Evolutionary conservation across 139 green algal species (phyloP).

Genomic region (Gonium pectorale): DNA sequence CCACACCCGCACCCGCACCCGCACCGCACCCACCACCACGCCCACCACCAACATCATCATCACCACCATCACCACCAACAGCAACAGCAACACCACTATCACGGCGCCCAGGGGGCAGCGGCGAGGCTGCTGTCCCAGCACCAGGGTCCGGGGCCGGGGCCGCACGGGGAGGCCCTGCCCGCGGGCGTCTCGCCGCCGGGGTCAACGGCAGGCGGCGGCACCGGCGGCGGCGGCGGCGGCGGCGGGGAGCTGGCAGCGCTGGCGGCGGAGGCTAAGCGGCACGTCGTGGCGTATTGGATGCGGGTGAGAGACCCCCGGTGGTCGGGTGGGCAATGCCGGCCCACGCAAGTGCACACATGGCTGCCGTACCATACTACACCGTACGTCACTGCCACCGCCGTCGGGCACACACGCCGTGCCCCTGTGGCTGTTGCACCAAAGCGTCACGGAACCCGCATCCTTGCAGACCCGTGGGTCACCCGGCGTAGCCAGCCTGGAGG

Average conservation of each 20-base stretch:
- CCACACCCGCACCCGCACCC: background rate
- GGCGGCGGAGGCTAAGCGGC: conserved; percentile 25
- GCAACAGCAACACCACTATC: background rate
- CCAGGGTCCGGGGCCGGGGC: background rate
- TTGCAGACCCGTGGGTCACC: background rate
- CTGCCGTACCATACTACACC: too few relatives aligned
- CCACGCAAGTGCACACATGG: too few relatives aligned
- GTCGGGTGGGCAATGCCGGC: too few relatives aligned
- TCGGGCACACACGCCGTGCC: too few relatives aligned
- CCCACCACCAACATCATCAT: background rate
- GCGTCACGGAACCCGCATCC: too few relatives aligned
- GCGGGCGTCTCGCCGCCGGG: background rate
- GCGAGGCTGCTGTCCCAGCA: too few relatives aligned
- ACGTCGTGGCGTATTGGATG: conserved; percentile 9
- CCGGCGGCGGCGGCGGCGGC: background rate
- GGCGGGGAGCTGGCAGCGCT: conserved; percentile 11
- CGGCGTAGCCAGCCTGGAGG: conserved; percentile 45
- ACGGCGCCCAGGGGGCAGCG: background rate
- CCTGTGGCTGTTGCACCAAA: too few relatives aligned
- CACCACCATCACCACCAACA: background rate
- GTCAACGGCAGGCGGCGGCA: too few relatives aligned
- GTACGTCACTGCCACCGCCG: too few relatives aligned
- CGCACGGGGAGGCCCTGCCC: background rate
- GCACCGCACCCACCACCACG: background rate
- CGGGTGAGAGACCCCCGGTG: background rate